These are phyloP conservation scores for Cryptococcus deneoformans DNA, from an alignment of 1,284 basidiomycete species.

Conservation along the genomic window DNA sequence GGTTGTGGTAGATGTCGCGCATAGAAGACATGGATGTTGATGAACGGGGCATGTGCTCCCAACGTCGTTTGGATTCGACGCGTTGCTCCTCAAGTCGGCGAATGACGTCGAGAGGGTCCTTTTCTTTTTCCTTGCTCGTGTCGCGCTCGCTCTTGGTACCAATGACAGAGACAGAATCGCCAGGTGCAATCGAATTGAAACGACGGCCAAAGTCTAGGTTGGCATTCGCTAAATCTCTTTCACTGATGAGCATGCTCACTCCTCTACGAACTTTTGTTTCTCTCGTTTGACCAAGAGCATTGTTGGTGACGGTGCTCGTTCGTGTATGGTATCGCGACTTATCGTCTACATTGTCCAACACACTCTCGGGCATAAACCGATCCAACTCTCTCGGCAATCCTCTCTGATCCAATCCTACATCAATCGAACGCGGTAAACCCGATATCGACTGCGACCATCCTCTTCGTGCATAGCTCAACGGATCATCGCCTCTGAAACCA, in stretches of 20 bases:
- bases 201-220: constrained; percentile 3
- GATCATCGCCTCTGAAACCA: constrained; percentile 2
- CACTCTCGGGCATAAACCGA: constrained; percentile 16
- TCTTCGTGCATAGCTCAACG: constrained; percentile 13
- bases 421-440: constrained; percentile 15
- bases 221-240: constrained; percentile 9
- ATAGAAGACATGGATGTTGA: constrained; percentile 36
- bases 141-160: constrained; percentile 9
- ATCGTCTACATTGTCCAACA: constrained; percentile 12
- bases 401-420: constrained; percentile 8
- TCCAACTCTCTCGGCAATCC: constrained; percentile 9
- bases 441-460: constrained; percentile 30
- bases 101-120: constrained; percentile 42
- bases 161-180: constrained; percentile 39
- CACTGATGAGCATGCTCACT: constrained; percentile 8
- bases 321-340: constrained; percentile 6
- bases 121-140: constrained; percentile 4
- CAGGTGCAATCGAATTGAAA: constrained; percentile 27
- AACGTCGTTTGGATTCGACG: constrained; percentile 29
- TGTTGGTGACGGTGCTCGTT: constrained; percentile 4
- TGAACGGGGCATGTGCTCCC: constrained; percentile 27
- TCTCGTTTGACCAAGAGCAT: background rate
- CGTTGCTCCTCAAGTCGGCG: constrained; percentile 34
- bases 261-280: constrained; percentile 5
- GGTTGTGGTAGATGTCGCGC: constrained; percentile 24